Evolutionary conservation across 2,329 filamentous ascomycete genomes (phyloP), one percentile per base, ranked within the genome.

Genomic region (Aspergillus sp.): DNA sequence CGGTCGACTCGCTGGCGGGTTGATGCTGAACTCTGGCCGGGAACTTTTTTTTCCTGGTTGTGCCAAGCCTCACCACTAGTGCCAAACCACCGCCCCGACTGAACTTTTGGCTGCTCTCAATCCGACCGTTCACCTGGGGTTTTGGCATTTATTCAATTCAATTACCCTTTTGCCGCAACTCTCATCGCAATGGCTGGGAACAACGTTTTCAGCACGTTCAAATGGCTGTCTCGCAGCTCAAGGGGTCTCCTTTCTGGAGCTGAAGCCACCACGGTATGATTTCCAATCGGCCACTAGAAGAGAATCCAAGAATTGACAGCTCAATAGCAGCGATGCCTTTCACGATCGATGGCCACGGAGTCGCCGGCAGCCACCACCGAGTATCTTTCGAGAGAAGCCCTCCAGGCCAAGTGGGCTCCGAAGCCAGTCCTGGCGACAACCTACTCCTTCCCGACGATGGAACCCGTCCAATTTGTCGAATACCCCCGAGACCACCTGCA

Each of bases 391-490:
- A 56, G 55, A 50, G 56, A 65, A 42, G 58, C 58, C n/a, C 66
- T 70, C 43, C 66, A 58, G 32, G 72, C 68, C 70, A 73, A 57
- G 48, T 76, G 72, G 70, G 68, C 62, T 52, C 68, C 80, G 63
- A 80, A 81, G 63, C 86, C 85, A 30, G 90, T 96, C 56, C 85
- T 90, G 55, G 83, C 93, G 60, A 98, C 93, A 54, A 85, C 97
- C 75, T 92, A 96, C 84, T 81, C 82, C 72, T 99, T 98, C 80
- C 95, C 95, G 36, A 85, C 87, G 11, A 86, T 97, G 76, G 92
- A 97, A 75, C 95, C 95, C 22, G 80, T 86, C 48, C 81, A 85
- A 50, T 89, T 96, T 74, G 85, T 90, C 71, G 78, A 85, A 68
- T 98, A 93, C 81, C 87, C 89, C 41, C 80, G 86, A 59, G 89